Percentiles rank a stretch among this genome's conserved stretches.
Conservation (phyloP, 2,329 filamentous ascomycete species). For the Botrytis byssoidea region DNA sequence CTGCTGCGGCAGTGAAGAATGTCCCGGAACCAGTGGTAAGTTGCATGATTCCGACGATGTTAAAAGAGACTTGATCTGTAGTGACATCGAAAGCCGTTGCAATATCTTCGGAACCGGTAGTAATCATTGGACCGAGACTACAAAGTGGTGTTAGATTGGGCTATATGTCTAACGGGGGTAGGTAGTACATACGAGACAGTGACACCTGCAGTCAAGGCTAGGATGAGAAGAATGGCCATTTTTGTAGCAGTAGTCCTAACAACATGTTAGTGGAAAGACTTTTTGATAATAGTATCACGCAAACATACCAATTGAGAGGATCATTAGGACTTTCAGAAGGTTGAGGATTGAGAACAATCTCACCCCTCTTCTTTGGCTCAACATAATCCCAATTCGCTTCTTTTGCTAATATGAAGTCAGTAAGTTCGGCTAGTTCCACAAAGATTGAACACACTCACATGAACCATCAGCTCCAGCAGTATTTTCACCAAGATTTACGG, state of each 20-base stretch:
- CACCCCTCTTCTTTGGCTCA: conserved; percentile 42
- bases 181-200: conserved; percentile 30
- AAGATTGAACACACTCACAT: conserved; percentile 18
- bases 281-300: conserved; percentile 31
- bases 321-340: conserved; percentile 54
- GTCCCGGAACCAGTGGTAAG: conserved; percentile 44
- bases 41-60: conserved; percentile 40
- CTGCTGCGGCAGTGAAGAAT: conserved; percentile 44
- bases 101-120: conserved; percentile 41
- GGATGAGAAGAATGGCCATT: conserved; percentile 33
- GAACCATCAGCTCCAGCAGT: conserved; percentile 28
- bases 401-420: conserved; percentile 24
- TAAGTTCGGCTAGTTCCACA: not conserved
- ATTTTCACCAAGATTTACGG: conserved; percentile 31
- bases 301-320: conserved; percentile 49
- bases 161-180: conserved; percentile 24
- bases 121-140: conserved; percentile 45
- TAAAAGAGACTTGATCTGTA: conserved; percentile 41
- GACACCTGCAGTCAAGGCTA: conserved; percentile 36
- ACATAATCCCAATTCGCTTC: conserved; percentile 31
- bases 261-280: not conserved
- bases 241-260: conserved; percentile 28
- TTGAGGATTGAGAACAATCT: conserved; percentile 53
- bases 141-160: conserved; percentile 1
- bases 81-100: conserved; percentile 41